Base-by-base conservation (phyloP, 495 filamentous ascomycete genomes). In the Penicillium chermesinum region DNA sequence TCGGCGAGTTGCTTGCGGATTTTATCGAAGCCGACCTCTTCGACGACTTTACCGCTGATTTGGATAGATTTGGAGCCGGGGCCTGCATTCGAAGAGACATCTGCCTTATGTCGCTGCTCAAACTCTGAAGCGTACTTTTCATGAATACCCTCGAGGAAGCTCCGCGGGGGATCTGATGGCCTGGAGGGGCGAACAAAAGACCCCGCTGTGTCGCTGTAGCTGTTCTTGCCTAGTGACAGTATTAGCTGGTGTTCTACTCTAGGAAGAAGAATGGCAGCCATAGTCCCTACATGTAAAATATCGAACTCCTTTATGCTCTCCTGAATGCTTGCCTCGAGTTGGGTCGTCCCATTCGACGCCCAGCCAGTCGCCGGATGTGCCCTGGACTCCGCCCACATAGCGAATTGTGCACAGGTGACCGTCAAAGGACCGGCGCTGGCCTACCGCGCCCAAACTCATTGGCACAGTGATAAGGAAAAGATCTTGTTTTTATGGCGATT, bases 261-360 rank as follows among this genome's bases (percentile, higher is more conserved):
- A n/a, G n/a, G n/a, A 41, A 22, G 21, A 41, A 0, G 5, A 18
- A 25, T 14, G 2, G 8, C 1, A 37, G 9, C 33, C n/a, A 50
- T 14, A 16, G 16, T 20, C 49, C 47, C 30, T 73, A 96, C 91
- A 95, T 54, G 76, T 74, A 57, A 97, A 97, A 62, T 97, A 96
- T 46, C 76, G 80, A 52, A 79, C 71, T 40, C 86, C 89, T 18
- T 80, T 80, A 70, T 91, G 81, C 46, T 83, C 80, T 8, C 94
- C 93, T 49, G 88, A 79, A 69, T 98, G 90, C 71, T 96, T 97
- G 22, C 93, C 94, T 58, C 89, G 73, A 34, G 69, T 72, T 44
- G 81, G 72, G 57, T 95, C 86, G 67, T 97, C 93, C 94, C 94
- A 98, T 74, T 98, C 93, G 15, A 97, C 89, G 19, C 93, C 93